Evolutionary conservation across 2,329 filamentous ascomycete species (phyloP), one percentile per base, ranked within the genome.

Genomic region (Colletotrichum godetiae): DNA sequence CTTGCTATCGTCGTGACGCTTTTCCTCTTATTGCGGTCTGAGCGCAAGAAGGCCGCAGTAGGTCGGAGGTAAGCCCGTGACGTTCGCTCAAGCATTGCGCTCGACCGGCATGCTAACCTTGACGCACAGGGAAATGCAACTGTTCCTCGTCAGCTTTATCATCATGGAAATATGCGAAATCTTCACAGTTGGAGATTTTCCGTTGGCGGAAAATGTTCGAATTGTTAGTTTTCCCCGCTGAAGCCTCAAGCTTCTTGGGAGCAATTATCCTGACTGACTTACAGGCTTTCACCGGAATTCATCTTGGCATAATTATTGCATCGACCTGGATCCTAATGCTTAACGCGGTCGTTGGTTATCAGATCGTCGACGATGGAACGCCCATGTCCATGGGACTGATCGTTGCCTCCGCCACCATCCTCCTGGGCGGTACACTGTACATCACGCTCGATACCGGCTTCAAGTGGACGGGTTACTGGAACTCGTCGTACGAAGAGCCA

Each of bases 401-500:
- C 66, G 75, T 92, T 63, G 85, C 85, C 55, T 98, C 96, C 15
- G 92, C 93, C 0, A 83, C 87, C 12, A 85, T 90, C 15, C 86
- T 98, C 67, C 94, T 98, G 79, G 87, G 98, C 75, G 97, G 97
- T 70, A 97, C 95, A 1, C 96, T 95, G 42, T 99, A 98, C 82
- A 97, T 99, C 79, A 94, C 95, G 13, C 92, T 99, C 75, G 97
- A 99, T 81, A 98, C 96, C 0, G 96, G 93, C 19, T 95, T 95
- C 81, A 86, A 87, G 76, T 98, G 94, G 92, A 98, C 96, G 0
- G 89, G 89, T 58, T 92, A 92, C 81, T 99, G 95, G 87, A 83
- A 93, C 74, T 84, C 85, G 37, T 93, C 91, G 74, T 84, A 87
- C 29, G 78, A 83, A 0, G 81, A 86, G 2, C 89, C 92, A 35